Evolutionary conservation across 2,329 filamentous ascomycete species (phyloP), one percentile per base, ranked within the genome.

Genomic region (Tolypocladium inflatum): DNA sequence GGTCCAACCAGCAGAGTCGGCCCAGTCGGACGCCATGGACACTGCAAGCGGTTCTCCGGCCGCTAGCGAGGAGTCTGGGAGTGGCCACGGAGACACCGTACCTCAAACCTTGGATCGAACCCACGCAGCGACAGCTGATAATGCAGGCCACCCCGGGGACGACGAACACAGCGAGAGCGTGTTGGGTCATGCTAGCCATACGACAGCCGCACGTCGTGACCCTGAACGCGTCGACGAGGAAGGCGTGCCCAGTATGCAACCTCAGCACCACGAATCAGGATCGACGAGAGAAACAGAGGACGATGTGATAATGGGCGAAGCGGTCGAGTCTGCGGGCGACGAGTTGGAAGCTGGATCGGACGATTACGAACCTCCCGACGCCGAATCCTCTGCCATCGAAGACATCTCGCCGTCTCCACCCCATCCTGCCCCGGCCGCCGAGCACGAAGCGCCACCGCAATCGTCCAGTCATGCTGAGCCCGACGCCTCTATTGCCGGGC

Each of bases 341-440:
- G 65, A 60, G 15, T 60, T 58, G 30, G 64, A 64, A n/a, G 64
- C 66, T 33, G 64, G 61, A 30, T 80, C 80, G 2, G 82, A 84
- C 59, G 77, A 72, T 54, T 84, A 85, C 63, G 81, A 86, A 61
- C 82, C 82, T 54, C 80, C 80, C 21, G 78, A 77, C 57, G 74
- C 73, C 26, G 60, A 58, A 5, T 26, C 52, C 3, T 54, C 60
- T 4, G 64, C 64, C 17, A 9, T 55, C 13, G 45, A 58, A 45
- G 55, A 37, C n/a, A 23, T 19, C 4, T 17, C 45, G 15, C 10
- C 41, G 42, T 61, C 57, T 45, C 59, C 50, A 8, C 60, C 52
- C 4, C 54, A 50, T n/a, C 48, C 60, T 43, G 43, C 56, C 7
- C 58, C 67, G 51, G 59, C 55, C 13, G 56, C 59, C 41, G 63